Evolutionary conservation across 2,329 filamentous ascomycete genomes (phyloP).

Genomic region (Fusarium cicatricum): DNA sequence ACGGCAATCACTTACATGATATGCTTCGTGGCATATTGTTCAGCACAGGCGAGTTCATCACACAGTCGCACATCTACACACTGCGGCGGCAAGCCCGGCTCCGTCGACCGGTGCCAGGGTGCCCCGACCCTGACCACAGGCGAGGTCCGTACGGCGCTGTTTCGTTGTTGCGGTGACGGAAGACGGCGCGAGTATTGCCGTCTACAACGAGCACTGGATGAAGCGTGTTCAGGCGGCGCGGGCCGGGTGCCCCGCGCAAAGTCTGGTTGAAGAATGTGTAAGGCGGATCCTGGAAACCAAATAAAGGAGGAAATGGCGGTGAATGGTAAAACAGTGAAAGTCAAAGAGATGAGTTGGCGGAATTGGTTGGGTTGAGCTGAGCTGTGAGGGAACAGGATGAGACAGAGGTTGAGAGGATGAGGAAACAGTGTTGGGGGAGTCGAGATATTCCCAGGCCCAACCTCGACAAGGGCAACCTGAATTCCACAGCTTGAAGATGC

Average conservation of each 20-base stretch:
- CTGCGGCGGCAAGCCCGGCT: constrained; percentile 60
- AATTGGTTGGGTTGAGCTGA: constrained; percentile 4
- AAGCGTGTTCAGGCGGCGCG: constrained; percentile 62
- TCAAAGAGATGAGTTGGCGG: not conserved
- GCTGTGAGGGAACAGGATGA: not conserved
- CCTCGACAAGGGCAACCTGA: not conserved
- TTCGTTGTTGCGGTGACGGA: constrained; percentile 56
- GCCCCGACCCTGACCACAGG: constrained; percentile 55
- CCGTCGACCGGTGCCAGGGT: constrained; percentile 54
- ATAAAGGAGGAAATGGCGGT: constrained; percentile 21
- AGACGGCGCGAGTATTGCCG: constrained; percentile 58
- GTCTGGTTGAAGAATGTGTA: constrained; percentile 53
- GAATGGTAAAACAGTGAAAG: constrained; percentile 2
- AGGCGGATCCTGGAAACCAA: constrained; percentile 48
- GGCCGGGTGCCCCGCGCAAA: constrained; percentile 59
- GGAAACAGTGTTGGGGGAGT: not conserved
- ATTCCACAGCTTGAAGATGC: constrained; percentile 12
- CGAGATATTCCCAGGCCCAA: constrained; percentile 4
- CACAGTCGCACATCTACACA: constrained; percentile 58
- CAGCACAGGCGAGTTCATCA: constrained; percentile 60
- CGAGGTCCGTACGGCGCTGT: constrained; percentile 54
- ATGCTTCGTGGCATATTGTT: constrained; percentile 48
- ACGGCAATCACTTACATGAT: constrained; percentile 16
- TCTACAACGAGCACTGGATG: constrained; percentile 62
- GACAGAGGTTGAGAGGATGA: not conserved